Conservation (phyloP, 2,329 filamentous ascomycete species). For the Pseudomassariella vexata region DNA sequence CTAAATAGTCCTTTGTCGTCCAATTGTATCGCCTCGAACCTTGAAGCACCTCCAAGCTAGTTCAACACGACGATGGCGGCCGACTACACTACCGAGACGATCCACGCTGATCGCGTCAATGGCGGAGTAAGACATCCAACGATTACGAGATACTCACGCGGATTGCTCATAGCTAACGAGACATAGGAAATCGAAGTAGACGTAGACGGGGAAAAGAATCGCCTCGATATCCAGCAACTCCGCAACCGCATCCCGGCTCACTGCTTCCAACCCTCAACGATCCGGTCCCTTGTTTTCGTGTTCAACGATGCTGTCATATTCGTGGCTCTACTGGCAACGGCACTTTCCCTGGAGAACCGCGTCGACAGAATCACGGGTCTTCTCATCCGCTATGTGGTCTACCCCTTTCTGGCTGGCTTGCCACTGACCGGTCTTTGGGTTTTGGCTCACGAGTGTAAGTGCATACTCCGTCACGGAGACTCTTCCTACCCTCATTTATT, state of each 20-base stretch:
- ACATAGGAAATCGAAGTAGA: constrained; percentile 8
- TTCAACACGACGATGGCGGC: no score
- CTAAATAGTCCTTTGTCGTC: no score
- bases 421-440: constrained; percentile 65
- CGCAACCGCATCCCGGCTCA: constrained; percentile 49
- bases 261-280: constrained; percentile 50
- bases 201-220: constrained; percentile 7
- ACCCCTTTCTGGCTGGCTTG: constrained; percentile 58
- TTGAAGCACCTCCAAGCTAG: no score
- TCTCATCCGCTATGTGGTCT: constrained; percentile 44
- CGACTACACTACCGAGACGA: constrained; percentile 11
- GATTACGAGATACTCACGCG: background rate
- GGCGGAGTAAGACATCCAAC: constrained; percentile 4
- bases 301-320: constrained; percentile 47
- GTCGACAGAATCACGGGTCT: constrained; percentile 36
- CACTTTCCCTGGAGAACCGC: constrained; percentile 43
- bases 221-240: constrained; percentile 35
- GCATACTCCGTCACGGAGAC: no score
- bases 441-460: constrained; percentile 65
- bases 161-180: background rate
- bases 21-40: no score
- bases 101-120: constrained; percentile 10
- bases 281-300: constrained; percentile 47
- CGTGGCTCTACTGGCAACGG: constrained; percentile 38
- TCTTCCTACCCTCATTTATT: no score